Evolutionary conservation across 2,329 filamentous ascomycete species (phyloP).

Genomic region (Penicillium polonicum): DNA sequence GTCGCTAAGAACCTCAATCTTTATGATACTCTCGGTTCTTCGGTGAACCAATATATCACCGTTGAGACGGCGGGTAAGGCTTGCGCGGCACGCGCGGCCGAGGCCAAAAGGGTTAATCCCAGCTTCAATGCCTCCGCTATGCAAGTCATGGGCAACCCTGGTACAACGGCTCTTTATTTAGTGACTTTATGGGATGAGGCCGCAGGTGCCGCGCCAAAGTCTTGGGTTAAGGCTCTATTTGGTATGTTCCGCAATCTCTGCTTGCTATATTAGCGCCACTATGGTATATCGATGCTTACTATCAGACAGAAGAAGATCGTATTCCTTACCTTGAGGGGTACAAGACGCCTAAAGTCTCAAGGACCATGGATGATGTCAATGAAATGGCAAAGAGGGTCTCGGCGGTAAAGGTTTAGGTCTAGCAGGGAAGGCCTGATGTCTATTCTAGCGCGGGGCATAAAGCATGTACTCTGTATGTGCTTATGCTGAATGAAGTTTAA

Average conservation of each 20-base stretch:
- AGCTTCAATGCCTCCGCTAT: not conserved
- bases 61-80: not conserved
- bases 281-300: not conserved
- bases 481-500: not conserved
- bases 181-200: not conserved
- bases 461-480: too few species aligned
- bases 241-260: not conserved
- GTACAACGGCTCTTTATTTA: not conserved
- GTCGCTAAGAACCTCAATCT: not conserved
- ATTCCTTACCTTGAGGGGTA: conserved; percentile 2
- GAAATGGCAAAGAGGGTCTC: not conserved
- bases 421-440: not conserved
- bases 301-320: not conserved
- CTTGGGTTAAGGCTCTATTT: not conserved
- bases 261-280: not conserved
- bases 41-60: not conserved
- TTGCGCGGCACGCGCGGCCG: not conserved
- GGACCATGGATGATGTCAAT: not conserved
- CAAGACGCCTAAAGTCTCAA: not conserved
- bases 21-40: not conserved
- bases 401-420: not conserved
- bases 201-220: not conserved
- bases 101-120: not conserved
- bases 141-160: not conserved
- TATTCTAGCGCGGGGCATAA: not conserved